A percentile compares a stretch with the other conserved stretches of the same genome.
Evolutionary conservation across 2,329 filamentous ascomycete species (phyloP).

Genomic region (Penicillium sp.): DNA sequence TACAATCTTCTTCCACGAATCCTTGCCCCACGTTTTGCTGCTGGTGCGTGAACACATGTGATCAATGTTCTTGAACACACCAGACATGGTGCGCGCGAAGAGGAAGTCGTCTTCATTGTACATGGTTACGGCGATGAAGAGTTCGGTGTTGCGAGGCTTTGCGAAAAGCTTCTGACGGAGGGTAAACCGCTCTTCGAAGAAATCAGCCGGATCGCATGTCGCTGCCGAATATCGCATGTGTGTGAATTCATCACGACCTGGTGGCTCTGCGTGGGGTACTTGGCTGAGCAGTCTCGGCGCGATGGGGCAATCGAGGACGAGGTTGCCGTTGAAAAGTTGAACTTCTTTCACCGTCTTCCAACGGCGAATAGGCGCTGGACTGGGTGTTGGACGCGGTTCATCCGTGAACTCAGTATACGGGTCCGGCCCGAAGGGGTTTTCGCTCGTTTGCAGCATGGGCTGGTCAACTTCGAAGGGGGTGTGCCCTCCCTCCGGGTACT

Average conservation of each 20-base stretch:
- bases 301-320: constrained; percentile 94
- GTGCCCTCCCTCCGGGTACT: constrained; percentile 52
- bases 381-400: constrained; percentile 44
- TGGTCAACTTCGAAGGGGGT: constrained; percentile 62
- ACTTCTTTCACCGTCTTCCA: constrained; percentile 99
- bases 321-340: constrained; percentile 92
- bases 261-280: constrained; percentile 73
- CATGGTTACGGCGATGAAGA: constrained; percentile 97
- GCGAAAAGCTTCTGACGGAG: constrained; percentile 87
- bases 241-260: constrained; percentile 76
- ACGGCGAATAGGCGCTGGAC: constrained; percentile 66
- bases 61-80: constrained; percentile 98
- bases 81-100: constrained; percentile 92
- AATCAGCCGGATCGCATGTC: constrained; percentile 87
- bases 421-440: constrained; percentile 62
- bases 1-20: constrained; percentile 99
- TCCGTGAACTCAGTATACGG: constrained; percentile 52
- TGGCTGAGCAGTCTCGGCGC: constrained; percentile 84
- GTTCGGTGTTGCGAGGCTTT: constrained; percentile 85
- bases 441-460: constrained; percentile 70
- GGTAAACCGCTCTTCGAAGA: constrained; percentile 86
- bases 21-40: constrained; percentile 97
- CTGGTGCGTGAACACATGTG: constrained; percentile 92
- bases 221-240: constrained; percentile 88
- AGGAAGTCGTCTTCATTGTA: constrained; percentile 98